Evolutionary conservation across 768 basidiomycete species (phyloP).

Genomic region (Scleroderma bovista): DNA sequence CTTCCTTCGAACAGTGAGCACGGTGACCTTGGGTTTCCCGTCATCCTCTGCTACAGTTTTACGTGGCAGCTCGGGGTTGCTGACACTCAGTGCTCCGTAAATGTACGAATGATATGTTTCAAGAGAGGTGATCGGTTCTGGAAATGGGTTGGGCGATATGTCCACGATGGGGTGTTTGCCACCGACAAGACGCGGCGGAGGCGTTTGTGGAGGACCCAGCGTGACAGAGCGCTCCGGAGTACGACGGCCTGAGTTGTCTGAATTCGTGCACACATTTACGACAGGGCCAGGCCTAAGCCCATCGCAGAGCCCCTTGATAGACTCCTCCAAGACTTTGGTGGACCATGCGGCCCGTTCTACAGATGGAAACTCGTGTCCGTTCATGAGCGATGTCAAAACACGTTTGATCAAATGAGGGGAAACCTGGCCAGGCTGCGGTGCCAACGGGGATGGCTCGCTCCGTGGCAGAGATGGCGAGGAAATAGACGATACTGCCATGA

Average conservation of each 20-base stretch:
- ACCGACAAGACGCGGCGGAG: slow-evolving; percentile 35
- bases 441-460: slow-evolving; percentile 38
- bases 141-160: slow-evolving; percentile 61
- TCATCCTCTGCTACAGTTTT: slow-evolving; percentile 10
- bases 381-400: slow-evolving; percentile 61
- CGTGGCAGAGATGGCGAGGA: slow-evolving; percentile 6
- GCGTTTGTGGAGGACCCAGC: slow-evolving; percentile 48
- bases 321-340: slow-evolving; percentile 64
- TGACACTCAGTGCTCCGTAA: slow-evolving; percentile 51
- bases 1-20: slow-evolving; percentile 58
- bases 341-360: slow-evolving; percentile 57
- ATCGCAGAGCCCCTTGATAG: slow-evolving; percentile 68
- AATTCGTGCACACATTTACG: slow-evolving; percentile 9
- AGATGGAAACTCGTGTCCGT: slow-evolving; percentile 73
- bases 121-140: slow-evolving; percentile 56
- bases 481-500: slow-evolving; percentile 43
- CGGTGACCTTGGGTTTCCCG: slow-evolving; percentile 36
- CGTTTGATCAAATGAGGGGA: slow-evolving; percentile 63
- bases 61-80: slow-evolving; percentile 37
- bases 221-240: slow-evolving; percentile 36
- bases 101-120: slow-evolving; percentile 59
- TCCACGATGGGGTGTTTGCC: slow-evolving; percentile 33
- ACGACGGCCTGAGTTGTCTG: slow-evolving; percentile 25
- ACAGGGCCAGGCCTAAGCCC: slow-evolving; percentile 38
- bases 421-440: slow-evolving; percentile 56